phyloP scores from a whole-genome alignment of 108 stramenopile species.

The Skeletonema grethae region DNA sequence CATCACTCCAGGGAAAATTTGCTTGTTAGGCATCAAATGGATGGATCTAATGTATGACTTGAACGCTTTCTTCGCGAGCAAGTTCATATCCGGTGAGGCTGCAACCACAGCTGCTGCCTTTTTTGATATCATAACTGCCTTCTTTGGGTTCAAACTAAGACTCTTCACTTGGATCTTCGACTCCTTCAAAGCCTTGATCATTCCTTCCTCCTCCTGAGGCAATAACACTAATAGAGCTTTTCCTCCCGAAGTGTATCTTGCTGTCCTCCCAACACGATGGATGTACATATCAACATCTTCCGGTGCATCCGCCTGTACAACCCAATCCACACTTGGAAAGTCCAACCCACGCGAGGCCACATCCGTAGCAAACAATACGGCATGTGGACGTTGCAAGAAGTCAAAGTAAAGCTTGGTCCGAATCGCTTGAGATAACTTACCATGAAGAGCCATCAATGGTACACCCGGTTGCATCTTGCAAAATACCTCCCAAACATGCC shows the following conservation, averaged over 20 bases:
- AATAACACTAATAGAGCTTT: constrained; percentile 87
- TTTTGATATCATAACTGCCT: constrained; percentile 86
- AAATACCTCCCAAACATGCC: constrained; percentile 91
- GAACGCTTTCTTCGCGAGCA: constrained; percentile 92
- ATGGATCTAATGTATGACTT: constrained; percentile 89
- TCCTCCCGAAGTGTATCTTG: constrained; percentile 84
- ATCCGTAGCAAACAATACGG: constrained; percentile 97
- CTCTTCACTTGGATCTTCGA: constrained; percentile 87
- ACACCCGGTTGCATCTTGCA: constrained; percentile 95
- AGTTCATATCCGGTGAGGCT: constrained; percentile 64
- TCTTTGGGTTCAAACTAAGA: constrained; percentile 91
- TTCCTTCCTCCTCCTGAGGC: constrained; percentile 83
- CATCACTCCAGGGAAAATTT: constrained; percentile 57
- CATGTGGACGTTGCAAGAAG: constrained; percentile 85
- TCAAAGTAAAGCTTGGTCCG: constrained; percentile 97
- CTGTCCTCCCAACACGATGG: constrained; percentile 97
- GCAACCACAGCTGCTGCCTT: constrained; percentile 89
- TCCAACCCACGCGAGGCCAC: constrained; percentile 97
- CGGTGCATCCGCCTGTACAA: constrained; percentile 97
- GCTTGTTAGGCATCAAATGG: constrained; percentile 87
- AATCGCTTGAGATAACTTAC: constrained; percentile 94
- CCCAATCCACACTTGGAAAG: constrained; percentile 98
- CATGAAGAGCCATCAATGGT: constrained; percentile 97
- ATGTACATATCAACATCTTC: constrained; percentile 93
- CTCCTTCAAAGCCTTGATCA: constrained; percentile 50